Conservation (phyloP, 31 red algal species). For the Pterothamnion heteromorphum region DNA sequence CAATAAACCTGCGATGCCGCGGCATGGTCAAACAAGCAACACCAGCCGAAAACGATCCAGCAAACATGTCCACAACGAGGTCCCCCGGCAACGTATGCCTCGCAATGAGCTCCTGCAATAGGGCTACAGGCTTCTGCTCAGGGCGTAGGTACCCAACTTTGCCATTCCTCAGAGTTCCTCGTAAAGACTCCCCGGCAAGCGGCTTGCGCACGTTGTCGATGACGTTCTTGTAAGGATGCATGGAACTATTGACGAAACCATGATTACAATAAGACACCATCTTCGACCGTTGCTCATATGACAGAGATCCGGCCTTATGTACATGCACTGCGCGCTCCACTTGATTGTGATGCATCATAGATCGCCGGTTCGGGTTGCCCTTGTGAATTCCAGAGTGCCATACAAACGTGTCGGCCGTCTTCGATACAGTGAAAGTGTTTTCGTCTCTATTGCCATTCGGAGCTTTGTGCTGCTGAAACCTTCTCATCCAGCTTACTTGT, state of each 20-base stretch:
- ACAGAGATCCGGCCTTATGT: not conserved
- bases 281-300: not conserved
- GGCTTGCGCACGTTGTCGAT: not conserved
- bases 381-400: no score
- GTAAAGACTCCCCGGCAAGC: not conserved
- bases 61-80: slow-evolving; percentile 33
- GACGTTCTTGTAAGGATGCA: slow-evolving; percentile 22
- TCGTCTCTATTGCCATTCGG: not conserved
- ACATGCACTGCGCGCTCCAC: not conserved
- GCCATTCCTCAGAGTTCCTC: not conserved
- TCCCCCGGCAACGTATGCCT: slow-evolving; percentile 21
- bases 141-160: not conserved
- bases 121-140: slow-evolving; percentile 24
- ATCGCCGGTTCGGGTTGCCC: no score
- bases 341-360: no score
- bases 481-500: no score
- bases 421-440: slow-evolving; percentile 2
- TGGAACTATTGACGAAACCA: not conserved
- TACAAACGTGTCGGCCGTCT: slow-evolving; percentile 27
- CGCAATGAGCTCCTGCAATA: slow-evolving; percentile 29
- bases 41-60: not conserved
- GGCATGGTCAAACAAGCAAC: not conserved
- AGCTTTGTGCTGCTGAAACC: no score
- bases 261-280: slow-evolving; percentile 36
- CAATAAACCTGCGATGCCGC: slow-evolving; percentile 12